Percentiles rank a stretch among this genome's conserved stretches.
Evolutionary conservation across 2,329 filamentous ascomycete genomes (phyloP).

Genomic region (Sphaerostilbella broomeana): DNA sequence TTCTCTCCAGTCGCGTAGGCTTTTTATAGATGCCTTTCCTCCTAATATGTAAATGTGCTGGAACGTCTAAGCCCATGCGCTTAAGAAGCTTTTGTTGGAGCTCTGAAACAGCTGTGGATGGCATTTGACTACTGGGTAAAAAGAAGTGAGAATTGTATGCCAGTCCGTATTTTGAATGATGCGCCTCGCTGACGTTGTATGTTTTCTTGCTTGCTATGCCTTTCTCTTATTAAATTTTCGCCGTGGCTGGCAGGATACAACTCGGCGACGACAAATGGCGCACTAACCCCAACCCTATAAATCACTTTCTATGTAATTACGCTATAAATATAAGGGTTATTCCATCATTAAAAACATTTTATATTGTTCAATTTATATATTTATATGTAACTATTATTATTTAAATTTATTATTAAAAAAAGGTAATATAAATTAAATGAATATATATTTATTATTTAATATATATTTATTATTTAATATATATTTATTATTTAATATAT

Average conservation of each 20-base stretch:
- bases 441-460: neutral
- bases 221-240: neutral
- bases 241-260: neutral
- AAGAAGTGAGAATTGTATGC: neutral
- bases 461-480: neutral
- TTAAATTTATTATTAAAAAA: neutral
- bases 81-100: constrained; percentile 33
- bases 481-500: neutral
- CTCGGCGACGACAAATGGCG: constrained; percentile 6
- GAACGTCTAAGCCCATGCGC: constrained; percentile 29
- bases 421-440: neutral
- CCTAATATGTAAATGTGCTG: constrained; percentile 16
- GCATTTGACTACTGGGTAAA: constrained; percentile 15
- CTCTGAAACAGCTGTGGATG: constrained; percentile 24
- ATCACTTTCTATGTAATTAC: neutral
- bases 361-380: neutral
- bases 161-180: neutral
- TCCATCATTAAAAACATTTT: neutral
- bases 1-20: constrained; percentile 21
- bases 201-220: neutral
- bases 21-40: constrained; percentile 8
- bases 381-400: neutral
- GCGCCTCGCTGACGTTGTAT: no score
- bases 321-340: neutral
- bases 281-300: no score